These are phyloP conservation scores for Neopestalotiopsis sp. DNA, from an alignment of 2,329 filamentous ascomycete genomes.

Conservation along the genomic window DNA sequence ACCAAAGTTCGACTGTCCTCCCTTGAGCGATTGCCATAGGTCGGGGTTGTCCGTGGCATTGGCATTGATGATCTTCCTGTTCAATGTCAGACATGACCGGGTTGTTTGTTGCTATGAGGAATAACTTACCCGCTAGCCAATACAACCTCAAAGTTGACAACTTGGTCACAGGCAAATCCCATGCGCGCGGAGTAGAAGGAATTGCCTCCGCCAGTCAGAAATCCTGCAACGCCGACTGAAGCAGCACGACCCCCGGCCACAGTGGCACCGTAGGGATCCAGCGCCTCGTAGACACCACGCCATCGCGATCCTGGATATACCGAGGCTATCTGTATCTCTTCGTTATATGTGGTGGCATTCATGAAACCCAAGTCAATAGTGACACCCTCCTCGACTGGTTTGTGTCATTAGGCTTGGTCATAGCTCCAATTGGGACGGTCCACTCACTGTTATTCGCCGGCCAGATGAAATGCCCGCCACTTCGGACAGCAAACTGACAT, in stretches of 20 bases:
- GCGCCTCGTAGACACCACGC: slow-evolving; percentile 27
- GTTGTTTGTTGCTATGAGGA: neutral
- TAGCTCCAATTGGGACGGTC: no score
- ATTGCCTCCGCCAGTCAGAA: slow-evolving; percentile 33
- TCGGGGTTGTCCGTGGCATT: slow-evolving; percentile 42
- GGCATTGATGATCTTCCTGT: slow-evolving; percentile 42
- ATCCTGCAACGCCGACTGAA: slow-evolving; percentile 33
- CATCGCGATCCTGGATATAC: slow-evolving; percentile 38
- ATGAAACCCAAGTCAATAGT: slow-evolving; percentile 31
- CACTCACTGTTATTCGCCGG: slow-evolving; percentile 20
- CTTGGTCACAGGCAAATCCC: slow-evolving; percentile 52
- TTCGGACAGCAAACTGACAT: slow-evolving; percentile 23
- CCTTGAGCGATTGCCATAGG: slow-evolving; percentile 50
- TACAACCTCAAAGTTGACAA: slow-evolving; percentile 49
- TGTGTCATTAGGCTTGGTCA: no score
- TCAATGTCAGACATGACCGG: neutral
- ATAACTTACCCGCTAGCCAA: slow-evolving; percentile 39
- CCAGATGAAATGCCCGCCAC: slow-evolving; percentile 23
- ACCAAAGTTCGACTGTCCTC: slow-evolving; percentile 52
- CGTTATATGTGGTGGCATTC: slow-evolving; percentile 33
- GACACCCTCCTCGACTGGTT: slow-evolving; percentile 20
- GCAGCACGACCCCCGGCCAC: slow-evolving; percentile 31
- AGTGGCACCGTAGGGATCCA: slow-evolving; percentile 26
- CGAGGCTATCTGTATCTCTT: slow-evolving; percentile 32
- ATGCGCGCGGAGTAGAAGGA: slow-evolving; percentile 32